Base-by-base conservation (phyloP, 1,284 basidiomycete species). In the Leccinum variabile region DNA sequence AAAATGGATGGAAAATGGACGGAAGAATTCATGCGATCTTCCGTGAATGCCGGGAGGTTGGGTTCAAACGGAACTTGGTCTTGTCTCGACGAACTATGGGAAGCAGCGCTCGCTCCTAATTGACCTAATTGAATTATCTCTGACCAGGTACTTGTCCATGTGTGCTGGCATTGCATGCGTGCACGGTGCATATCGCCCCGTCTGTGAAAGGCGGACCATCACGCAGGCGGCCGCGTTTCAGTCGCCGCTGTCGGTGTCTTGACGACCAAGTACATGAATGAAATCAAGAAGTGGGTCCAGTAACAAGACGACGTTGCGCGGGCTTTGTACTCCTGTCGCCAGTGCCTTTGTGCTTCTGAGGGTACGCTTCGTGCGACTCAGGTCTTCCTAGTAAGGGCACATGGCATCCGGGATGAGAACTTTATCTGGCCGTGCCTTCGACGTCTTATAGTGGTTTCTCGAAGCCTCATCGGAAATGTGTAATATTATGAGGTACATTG, bases 271-370 rank as follows among this genome's bases (percentile, higher is more conserved):
- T 50, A 32, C 28, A 5, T 22, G 18, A 16, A 54, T 63, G 66
- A 68, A 63, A 54, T 41, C 49, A 54, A 7, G 54, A 66, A 66
- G 64, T 11, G 9, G 5, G 14, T 32, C 6, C 13, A 44, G 41
- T 6, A 28, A 10, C 37, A 39, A 65, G 49, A n/a, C 22, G n/a
- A n/a, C 33, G 14, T 4, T 4, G 41, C 30, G 30, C 10, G 33
- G 56, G n/a, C 8, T 10, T 28, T 9, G 41, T 33, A 18, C 18
- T 46, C 44, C 18, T 46, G 10, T 18, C 18, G n/a, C 44, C 14
- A 16, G 49, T 49, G 30, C 22, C 25, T n/a, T 49, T n/a, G 33
- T 59, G 28, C 39, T 55, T 46, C 25, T 25, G 41, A 5, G n/a
- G 18, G 33, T 14, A 41, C 16, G 2, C 11, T 7, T n/a, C 4